A percentile compares a stretch with the other conserved stretches of the same genome.
Evolutionary conservation across 768 basidiomycete genomes (phyloP).

Genomic region (Rhodosporidiobolus odoratus): DNA sequence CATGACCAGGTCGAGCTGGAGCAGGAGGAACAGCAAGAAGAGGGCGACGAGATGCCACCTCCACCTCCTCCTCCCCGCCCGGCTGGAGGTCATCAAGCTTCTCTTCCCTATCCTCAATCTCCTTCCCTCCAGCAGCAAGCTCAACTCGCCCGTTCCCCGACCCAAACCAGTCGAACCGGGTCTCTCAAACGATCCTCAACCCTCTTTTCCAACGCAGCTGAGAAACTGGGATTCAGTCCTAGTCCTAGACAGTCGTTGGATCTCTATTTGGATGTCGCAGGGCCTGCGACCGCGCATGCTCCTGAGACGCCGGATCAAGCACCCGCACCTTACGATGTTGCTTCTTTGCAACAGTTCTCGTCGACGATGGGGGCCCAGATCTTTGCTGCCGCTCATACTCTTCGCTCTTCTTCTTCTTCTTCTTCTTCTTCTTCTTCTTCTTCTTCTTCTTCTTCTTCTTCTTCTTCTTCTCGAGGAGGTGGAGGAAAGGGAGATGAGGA

Average conservation of each 20-base stretch:
- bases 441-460: too few relatives aligned
- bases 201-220: neutral
- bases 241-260: neutral
- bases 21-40: neutral
- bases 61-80: constrained; percentile 29
- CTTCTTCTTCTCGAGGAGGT: too few relatives aligned
- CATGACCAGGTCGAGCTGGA: neutral
- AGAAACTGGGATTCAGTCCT: constrained; percentile 10
- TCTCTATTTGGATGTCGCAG: too few relatives aligned
- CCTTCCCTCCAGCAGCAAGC: neutral
- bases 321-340: too few relatives aligned
- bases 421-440: too few relatives aligned
- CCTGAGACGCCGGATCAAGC: too few relatives aligned
- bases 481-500: constrained; percentile 7
- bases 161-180: too few relatives aligned
- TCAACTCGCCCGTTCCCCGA: constrained; percentile 12
- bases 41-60: constrained; percentile 16
- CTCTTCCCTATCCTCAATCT: neutral
- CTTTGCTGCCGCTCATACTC: constrained; percentile 33
- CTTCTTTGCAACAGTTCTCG: too few relatives aligned
- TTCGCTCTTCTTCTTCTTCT: neutral
- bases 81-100: constrained; percentile 11
- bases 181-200: constrained; percentile 8
- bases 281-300: too few relatives aligned
- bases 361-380: constrained; percentile 35